phyloP scores from a whole-genome alignment of 768 basidiomycete genomes.

The Lactarius akahatsu region DNA sequence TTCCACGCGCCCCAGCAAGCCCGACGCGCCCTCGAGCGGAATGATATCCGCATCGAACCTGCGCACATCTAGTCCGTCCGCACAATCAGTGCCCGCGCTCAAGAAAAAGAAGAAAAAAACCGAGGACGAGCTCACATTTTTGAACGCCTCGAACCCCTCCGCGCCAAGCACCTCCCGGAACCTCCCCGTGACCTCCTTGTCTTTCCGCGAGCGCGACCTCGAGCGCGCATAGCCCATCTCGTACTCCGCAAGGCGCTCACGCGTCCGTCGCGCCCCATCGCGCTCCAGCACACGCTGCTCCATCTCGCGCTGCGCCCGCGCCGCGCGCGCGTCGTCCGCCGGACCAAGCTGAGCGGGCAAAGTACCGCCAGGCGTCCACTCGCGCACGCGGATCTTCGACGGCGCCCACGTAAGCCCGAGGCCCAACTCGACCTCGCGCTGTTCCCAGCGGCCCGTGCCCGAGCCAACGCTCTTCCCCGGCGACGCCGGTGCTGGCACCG shows the following conservation, averaged over 20 bases:
- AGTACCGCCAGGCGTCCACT: conserved; percentile 22
- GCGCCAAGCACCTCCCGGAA: conserved; percentile 27
- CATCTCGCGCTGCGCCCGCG: conserved; percentile 31
- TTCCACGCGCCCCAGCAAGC: conserved; percentile 65
- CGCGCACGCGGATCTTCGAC: conserved; percentile 29
- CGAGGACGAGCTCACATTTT: conserved; percentile 50
- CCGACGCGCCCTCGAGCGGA: conserved; percentile 70
- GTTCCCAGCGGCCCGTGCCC: conserved; percentile 25
- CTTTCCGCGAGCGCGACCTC: conserved; percentile 14
- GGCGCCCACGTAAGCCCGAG: conserved; percentile 30
- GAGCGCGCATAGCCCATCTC: conserved; percentile 32
- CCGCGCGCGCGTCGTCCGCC: conserved; percentile 16
- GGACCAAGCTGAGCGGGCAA: neutral
- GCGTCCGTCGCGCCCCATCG: conserved; percentile 30
- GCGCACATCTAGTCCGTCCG: conserved; percentile 53
- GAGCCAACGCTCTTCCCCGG: conserved; percentile 2
- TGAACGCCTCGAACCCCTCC: conserved; percentile 38
- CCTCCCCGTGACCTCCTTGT: conserved; percentile 27
- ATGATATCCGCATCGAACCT: conserved; percentile 74
- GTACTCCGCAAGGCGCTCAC: conserved; percentile 32
- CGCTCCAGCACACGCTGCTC: conserved; percentile 30
- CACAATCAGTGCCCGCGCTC: neutral
- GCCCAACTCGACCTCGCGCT: conserved; percentile 28
- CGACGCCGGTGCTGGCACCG: neutral
- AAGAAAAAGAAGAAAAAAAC: neutral